Evolutionary conservation across 371 early-diverging fungal species (phyloP), one percentile per base, ranked within the genome.

Genomic region (Mucor piriformis): DNA sequence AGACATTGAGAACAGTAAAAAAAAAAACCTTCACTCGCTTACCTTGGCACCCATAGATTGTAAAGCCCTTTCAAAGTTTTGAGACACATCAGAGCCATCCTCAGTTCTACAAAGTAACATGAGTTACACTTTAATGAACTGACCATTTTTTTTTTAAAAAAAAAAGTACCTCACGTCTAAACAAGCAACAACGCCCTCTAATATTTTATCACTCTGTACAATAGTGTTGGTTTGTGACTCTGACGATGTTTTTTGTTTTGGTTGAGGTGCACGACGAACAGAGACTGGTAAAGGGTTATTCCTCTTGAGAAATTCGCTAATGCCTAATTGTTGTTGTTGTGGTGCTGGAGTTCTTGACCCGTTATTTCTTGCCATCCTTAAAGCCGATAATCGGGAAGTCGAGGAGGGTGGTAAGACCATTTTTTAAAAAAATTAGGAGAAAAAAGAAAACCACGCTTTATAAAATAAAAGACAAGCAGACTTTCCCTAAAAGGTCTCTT

Each of bases 1-100:
- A 16, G n/a, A n/a, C 15, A 16, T 16, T 10, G n/a, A 18, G 16
- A 6, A 16, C 3, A 27, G 16, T 40, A 18, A 20, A 32, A 20
- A 12, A 12, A 1, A 35, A 21, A 3, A 32, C 18, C 29, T 29
- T 29, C 1, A 1, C n/a, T n/a, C n/a, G n/a, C n/a, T 46, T 50
- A 44, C 43, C 42, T 76, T 80, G 15, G 75, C 80, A 23, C 80
- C 80, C 80, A 80, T 74, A 1, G 73, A 67, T 24, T 74, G 73
- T 38, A 80, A 57, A 12, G 73, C 66, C 23, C 61, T 50, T 54
- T 80, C 80, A 64, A 76, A 76, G 54, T 68, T 74, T 46, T 64
- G 56, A 13, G 80, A 76, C 8, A 76, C 80, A 65, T 80, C 77
- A 32, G 74, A 75, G 2, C 77, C 80, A 48, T 80, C 80, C 24